These are phyloP conservation scores for Solanum rostratum DNA, from an alignment of 257 asterid species.

Conservation along the genomic window DNA sequence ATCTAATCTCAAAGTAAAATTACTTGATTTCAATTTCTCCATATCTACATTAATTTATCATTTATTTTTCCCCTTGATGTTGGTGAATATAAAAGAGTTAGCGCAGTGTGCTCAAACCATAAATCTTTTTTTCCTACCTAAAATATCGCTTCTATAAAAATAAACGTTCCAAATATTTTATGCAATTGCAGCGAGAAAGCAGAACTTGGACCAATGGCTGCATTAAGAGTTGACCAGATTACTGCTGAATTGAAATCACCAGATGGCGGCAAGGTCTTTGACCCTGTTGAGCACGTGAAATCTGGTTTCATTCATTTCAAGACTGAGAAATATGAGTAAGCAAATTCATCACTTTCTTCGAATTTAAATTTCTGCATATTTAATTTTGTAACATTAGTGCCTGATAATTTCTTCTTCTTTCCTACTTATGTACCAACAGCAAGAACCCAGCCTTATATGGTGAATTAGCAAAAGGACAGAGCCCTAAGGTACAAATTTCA, in stretches of 20 bases:
- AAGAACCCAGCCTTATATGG: constrained; percentile 49
- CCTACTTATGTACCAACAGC: constrained; percentile 20
- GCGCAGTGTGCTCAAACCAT: not conserved
- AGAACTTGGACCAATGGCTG: constrained; percentile 69
- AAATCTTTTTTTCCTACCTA: not conserved
- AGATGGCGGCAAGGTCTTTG: constrained; percentile 21
- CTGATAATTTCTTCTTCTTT: not conserved
- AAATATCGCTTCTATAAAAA: not conserved
- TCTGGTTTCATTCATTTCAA: constrained; percentile 71
- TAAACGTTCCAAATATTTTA: not conserved
- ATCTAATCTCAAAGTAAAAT: not conserved
- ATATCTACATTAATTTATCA: not conserved
- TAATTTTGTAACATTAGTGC: not conserved
- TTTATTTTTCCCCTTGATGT: no score
- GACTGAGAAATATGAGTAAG: constrained; percentile 83
- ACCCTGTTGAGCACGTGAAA: constrained; percentile 58
- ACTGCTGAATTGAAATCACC: constrained; percentile 54
- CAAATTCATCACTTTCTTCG: not conserved
- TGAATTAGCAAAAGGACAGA: constrained; percentile 86
- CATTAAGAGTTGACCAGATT: constrained; percentile 56
- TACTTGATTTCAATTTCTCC: not conserved
- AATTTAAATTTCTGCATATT: not conserved
- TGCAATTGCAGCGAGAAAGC: constrained; percentile 55
- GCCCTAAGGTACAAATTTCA: constrained; percentile 52
- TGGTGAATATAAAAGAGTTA: not conserved